Percentiles rank a stretch among this genome's conserved stretches.
phyloP scores from a whole-genome alignment of 305 asterid genomes.

The Coffea humblotiana region DNA sequence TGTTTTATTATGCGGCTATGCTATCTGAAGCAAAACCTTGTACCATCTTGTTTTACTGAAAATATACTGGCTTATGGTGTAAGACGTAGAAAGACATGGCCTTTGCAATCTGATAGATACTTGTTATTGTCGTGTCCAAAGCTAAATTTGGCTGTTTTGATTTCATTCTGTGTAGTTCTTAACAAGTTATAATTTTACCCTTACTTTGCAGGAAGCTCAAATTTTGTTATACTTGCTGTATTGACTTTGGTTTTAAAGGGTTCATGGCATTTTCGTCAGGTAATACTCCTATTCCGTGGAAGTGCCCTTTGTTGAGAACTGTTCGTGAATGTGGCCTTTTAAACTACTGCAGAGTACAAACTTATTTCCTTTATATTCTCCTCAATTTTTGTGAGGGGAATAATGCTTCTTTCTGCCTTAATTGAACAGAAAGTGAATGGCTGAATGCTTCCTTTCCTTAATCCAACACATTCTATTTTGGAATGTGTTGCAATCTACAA shows the following conservation, averaged over 20 bases:
- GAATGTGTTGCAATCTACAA: not conserved
- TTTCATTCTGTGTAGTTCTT: not conserved
- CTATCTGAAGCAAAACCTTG: not conserved
- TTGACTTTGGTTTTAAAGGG: slow-evolving; percentile 79
- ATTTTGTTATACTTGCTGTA: slow-evolving; percentile 74
- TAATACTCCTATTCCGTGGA: slow-evolving; percentile 17
- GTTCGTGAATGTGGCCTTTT: not conserved
- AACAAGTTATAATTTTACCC: slow-evolving; percentile 6
- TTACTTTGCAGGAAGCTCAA: slow-evolving; percentile 66
- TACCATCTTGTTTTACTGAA: not conserved
- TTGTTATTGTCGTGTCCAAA: not conserved
- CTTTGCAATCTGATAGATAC: not conserved
- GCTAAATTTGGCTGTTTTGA: not conserved
- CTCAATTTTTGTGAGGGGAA: not conserved
- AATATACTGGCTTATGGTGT: not conserved
- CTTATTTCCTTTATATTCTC: not conserved
- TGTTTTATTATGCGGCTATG: not conserved
- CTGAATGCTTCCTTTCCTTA: not conserved
- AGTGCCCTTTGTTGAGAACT: not conserved
- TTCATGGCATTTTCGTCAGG: slow-evolving; percentile 91
- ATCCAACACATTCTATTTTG: not conserved
- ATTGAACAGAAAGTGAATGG: not conserved
- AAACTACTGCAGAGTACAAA: not conserved
- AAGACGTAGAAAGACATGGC: not conserved
- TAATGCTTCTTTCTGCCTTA: not conserved